Evolutionary conservation across 148 eudicot species (phyloP), one percentile per base, ranked within the genome.

Genomic region (Dianthus caryophyllus): DNA sequence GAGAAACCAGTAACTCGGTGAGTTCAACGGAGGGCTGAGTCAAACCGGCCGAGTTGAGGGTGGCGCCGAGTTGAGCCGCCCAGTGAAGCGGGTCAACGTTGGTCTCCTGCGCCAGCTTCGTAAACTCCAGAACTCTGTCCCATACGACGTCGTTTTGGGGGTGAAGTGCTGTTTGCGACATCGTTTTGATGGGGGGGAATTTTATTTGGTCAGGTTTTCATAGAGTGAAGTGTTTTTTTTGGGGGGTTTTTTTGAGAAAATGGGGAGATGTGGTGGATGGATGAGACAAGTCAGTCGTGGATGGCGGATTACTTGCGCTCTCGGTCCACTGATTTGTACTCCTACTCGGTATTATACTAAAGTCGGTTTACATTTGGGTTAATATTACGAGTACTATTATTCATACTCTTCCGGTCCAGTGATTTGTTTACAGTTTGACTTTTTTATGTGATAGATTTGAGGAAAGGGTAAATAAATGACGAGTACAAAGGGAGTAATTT

Each of bases 41-140:
- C 16, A 83, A 65, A 57, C 86, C 90, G 58, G 90, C 83, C 12
- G 84, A 75, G 79, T 59, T 73, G 39, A 88, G 82, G 24, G 47
- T 70, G 7, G 88, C 74, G 9, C 76, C 73, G 71, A 88, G 81
- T 64, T 84, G 84, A 73, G 85, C 57, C 70, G 95, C 88, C 95
- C 95, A 88, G 2, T 59, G 52, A n/a, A 82, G 30, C 9, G 95
- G 84, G 64, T 88, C 90, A 31, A 21, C 41, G 75, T 73, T 78
- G 58, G 58, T 67, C 30, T 73, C 75, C 63, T 85, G 90, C 16
- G 90, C 88, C 38, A 70, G 55, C 73, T 78, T 88, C 0, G 88
- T 85, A 6, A 73, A 71, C 26, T 83, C 88, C 0, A 73, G 20
- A 4, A 84, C 72, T 2, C 25, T 68, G 66, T 82, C 83, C 94